These are phyloP conservation scores for Juncus effusus DNA, from an alignment of 176 grass and related monocot genomes.

Conservation along the genomic window DNA sequence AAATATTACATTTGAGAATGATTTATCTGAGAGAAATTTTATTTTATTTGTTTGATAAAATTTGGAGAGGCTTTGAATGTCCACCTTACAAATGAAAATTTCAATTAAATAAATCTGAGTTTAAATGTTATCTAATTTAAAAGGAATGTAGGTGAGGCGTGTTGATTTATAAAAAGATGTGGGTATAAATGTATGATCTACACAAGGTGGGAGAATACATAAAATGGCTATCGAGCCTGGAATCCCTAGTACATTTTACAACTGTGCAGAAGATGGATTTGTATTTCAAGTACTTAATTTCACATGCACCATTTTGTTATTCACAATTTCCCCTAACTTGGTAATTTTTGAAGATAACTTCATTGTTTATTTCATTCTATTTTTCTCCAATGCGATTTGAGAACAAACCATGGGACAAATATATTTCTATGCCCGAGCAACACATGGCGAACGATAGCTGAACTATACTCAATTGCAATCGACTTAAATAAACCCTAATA, in stretches of 20 bases:
- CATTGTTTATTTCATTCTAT: neutral
- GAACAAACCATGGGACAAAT: constrained; percentile 27
- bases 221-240: constrained; percentile 63
- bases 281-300: constrained; percentile 40
- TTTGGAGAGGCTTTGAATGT: too few species aligned
- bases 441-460: neutral
- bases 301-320: neutral
- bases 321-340: neutral
- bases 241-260: constrained; percentile 66
- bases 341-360: constrained; percentile 8
- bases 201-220: constrained; percentile 26
- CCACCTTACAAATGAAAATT: too few species aligned
- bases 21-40: neutral
- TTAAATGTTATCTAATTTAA: neutral
- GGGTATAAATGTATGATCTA: constrained; percentile 25
- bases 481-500: constrained; percentile 53
- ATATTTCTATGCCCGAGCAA: constrained; percentile 36
- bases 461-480: constrained; percentile 51
- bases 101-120: too few species aligned
- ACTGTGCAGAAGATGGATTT: constrained; percentile 50
- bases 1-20: neutral
- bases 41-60: too few species aligned
- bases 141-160: constrained; percentile 41
- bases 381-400: constrained; percentile 63
- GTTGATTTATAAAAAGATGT: constrained; percentile 46